Evolutionary conservation across 2,329 filamentous ascomycete genomes (phyloP).

Genomic region (Dothidotthia symphoricarpi): DNA sequence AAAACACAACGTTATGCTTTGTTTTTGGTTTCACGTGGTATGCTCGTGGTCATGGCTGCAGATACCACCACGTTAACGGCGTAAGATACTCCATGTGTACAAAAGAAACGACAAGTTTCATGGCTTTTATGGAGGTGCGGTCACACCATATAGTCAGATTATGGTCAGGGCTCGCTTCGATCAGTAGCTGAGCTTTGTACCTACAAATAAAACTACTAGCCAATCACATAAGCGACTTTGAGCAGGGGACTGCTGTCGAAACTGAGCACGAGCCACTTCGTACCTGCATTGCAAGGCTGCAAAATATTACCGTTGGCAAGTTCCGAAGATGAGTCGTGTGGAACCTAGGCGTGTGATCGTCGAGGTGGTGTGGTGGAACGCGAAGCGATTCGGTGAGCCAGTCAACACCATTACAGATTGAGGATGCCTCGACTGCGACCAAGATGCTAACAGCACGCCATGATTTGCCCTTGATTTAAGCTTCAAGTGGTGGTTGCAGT

Average conservation of each 20-base stretch:
- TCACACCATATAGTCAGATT: no score
- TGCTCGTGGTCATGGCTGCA: no score
- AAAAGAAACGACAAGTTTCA: no score
- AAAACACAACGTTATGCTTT: no score
- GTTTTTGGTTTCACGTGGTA: no score
- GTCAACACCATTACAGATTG: no score
- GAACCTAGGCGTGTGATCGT: background rate
- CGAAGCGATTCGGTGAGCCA: background rate
- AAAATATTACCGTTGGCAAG: slow-evolving; percentile 7
- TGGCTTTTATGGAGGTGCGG: no score
- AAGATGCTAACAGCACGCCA: background rate
- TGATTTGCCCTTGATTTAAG: slow-evolving; percentile 1
- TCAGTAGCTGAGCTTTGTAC: no score
- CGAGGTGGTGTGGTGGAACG: background rate
- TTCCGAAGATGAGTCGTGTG: slow-evolving; percentile 16
- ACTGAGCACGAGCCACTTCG: slow-evolving; percentile 13
- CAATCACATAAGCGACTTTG: slow-evolving; percentile 16
- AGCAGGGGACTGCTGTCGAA: slow-evolving; percentile 9
- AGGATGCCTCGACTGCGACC: no score
- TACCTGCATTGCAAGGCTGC: slow-evolving; percentile 24
- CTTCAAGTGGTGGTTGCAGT: slow-evolving; percentile 2
- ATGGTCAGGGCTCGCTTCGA: no score
- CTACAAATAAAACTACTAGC: slow-evolving; percentile 6
- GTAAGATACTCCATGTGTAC: no score
- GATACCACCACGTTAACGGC: no score